Percentiles rank a stretch among this genome's conserved stretches.
Evolutionary conservation across 257 asterid genomes (phyloP).

Genomic region (Vinca minor): DNA sequence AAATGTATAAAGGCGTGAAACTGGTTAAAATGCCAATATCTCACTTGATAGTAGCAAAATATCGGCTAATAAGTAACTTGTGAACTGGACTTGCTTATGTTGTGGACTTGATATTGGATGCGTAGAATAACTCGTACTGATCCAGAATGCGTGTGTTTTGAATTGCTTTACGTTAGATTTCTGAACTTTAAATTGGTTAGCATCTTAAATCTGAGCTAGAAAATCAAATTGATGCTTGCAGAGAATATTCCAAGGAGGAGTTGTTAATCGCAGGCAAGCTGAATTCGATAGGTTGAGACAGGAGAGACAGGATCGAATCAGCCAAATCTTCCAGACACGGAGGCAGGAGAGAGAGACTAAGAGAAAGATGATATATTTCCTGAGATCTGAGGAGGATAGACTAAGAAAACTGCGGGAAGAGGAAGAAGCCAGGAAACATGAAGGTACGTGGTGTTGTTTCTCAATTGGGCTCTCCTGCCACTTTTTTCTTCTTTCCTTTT

Average conservation of each 20-base stretch:
- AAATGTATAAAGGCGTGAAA: no score
- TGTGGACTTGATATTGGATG: background rate
- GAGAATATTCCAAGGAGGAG: conserved; percentile 49
- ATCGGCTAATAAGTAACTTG: background rate
- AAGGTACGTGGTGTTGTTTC: conserved; percentile 45
- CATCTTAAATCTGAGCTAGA: background rate
- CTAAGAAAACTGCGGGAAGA: conserved; percentile 57
- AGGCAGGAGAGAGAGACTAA: conserved; percentile 55
- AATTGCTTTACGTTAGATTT: background rate
- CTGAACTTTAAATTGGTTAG: background rate
- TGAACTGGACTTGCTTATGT: background rate
- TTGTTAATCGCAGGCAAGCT: conserved; percentile 34
- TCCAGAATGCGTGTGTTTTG: background rate
- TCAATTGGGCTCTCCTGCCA: background rate
- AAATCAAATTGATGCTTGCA: conserved; percentile 20
- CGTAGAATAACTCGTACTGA: background rate
- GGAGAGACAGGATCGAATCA: conserved; percentile 46
- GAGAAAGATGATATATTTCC: conserved; percentile 58
- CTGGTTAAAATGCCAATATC: no score
- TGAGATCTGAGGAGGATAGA: conserved; percentile 67
- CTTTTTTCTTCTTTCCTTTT: no score
- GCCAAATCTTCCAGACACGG: conserved; percentile 44
- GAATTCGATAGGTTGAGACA: conserved; percentile 32
- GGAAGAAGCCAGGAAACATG: conserved; percentile 76
- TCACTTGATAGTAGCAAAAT: background rate